Evolutionary conservation across 1,284 basidiomycete species (phyloP).

Genomic region (Mycosarcoma maydis): DNA sequence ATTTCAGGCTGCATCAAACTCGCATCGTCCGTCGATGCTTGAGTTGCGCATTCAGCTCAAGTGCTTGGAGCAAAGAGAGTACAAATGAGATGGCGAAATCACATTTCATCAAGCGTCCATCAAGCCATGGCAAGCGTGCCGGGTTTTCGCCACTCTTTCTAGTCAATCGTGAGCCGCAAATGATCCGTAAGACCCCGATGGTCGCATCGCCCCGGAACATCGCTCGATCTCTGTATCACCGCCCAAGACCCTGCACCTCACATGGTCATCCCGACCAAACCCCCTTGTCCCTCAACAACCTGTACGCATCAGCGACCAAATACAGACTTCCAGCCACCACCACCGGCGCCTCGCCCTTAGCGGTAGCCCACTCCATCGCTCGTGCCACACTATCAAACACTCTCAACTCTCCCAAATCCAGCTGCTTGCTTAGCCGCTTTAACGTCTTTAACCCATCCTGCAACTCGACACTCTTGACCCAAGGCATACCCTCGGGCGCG

Average conservation of each 20-base stretch:
- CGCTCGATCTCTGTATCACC: background rate
- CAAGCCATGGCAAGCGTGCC: too few relatives aligned
- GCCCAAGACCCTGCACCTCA: background rate
- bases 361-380: conserved; percentile 42
- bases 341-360: conserved; percentile 10
- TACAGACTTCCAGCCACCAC: conserved; percentile 64
- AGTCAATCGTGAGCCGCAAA: too few relatives aligned
- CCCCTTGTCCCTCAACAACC: conserved; percentile 10
- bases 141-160: too few relatives aligned
- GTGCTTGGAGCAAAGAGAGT: too few relatives aligned
- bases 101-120: too few relatives aligned
- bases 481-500: conserved; percentile 66
- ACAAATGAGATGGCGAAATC: too few relatives aligned
- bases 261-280: background rate
- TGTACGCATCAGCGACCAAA: conserved; percentile 61
- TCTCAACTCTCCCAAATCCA: conserved; percentile 23
- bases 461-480: conserved; percentile 49
- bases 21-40: too few relatives aligned
- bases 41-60: too few relatives aligned
- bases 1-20: too few relatives aligned
- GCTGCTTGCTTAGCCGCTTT: conserved; percentile 3
- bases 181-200: too few relatives aligned
- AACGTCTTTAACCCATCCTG: conserved; percentile 9
- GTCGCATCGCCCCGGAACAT: too few relatives aligned
- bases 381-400: conserved; percentile 14